These are phyloP conservation scores for Cladosporium sp. DNA, from an alignment of 2,329 filamentous ascomycete species.

Conservation along the genomic window DNA sequence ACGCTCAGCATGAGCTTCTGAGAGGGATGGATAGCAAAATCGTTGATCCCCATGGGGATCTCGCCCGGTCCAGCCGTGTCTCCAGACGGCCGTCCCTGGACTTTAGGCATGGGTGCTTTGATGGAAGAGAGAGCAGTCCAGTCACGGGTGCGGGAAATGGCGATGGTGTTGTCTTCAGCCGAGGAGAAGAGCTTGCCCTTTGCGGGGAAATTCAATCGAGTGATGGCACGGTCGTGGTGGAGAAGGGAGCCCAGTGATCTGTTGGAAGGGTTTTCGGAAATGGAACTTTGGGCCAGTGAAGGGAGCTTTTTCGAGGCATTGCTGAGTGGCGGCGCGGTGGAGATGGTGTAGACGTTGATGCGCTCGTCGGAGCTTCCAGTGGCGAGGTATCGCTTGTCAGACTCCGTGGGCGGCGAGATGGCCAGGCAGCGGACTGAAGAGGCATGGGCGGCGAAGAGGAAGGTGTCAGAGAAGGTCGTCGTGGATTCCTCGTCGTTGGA, in stretches of 20 bases:
- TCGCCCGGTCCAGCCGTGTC: constrained; percentile 80
- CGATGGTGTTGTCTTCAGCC: constrained; percentile 85
- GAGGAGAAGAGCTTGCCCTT: constrained; percentile 81
- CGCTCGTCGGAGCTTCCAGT: constrained; percentile 89
- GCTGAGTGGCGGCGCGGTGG: constrained; percentile 50
- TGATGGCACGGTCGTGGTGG: constrained; percentile 80
- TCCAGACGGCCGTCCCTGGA: constrained; percentile 72
- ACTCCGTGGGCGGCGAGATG: constrained; percentile 56
- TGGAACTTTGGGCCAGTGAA: constrained; percentile 62
- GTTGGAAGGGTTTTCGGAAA: constrained; percentile 80
- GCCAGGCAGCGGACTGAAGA: constrained; percentile 87
- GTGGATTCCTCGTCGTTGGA: constrained; percentile 19
- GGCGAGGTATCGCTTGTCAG: constrained; percentile 78
- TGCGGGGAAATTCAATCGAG: constrained; percentile 72
- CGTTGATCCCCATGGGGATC: constrained; percentile 82
- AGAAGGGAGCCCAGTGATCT: constrained; percentile 79
- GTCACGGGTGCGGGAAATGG: constrained; percentile 79
- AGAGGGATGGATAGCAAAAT: constrained; percentile 91
- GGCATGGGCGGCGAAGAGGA: constrained; percentile 89
- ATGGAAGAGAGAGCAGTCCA: constrained; percentile 84
- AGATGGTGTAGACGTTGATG: constrained; percentile 90
- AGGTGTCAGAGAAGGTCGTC: constrained; percentile 78
- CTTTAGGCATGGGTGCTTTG: constrained; percentile 79
- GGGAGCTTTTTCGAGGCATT: constrained; percentile 49
- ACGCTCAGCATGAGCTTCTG: constrained; percentile 96